A percentile compares a stretch with the other conserved stretches of the same genome.
phyloP scores from a whole-genome alignment of 805 yeast species.

The Yarrowia sp. region DNA sequence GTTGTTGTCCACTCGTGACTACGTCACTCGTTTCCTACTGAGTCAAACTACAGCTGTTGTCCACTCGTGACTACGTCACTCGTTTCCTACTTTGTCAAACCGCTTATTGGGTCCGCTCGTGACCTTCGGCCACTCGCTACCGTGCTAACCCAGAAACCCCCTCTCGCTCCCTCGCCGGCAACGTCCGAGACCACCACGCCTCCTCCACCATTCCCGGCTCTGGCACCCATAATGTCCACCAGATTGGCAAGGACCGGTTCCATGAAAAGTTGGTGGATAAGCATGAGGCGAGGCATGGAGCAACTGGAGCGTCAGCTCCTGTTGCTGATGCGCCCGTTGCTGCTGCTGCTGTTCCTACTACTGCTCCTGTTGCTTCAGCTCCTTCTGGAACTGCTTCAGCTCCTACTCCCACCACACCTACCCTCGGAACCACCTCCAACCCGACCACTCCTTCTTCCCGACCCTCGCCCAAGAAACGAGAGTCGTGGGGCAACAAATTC shows the following conservation, averaged over 20 bases:
- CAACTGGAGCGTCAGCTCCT: not conserved
- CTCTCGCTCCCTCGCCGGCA: conserved; percentile 2
- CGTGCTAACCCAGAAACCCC: not conserved
- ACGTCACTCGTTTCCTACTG: too few relatives aligned
- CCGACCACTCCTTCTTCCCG: not conserved
- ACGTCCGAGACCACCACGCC: conserved; percentile 5
- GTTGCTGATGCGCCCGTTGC: not conserved
- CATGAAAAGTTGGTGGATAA: not conserved
- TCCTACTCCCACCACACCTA: not conserved
- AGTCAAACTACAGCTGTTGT: too few relatives aligned
- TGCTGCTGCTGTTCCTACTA: not conserved
- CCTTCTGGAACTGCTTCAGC: not conserved
- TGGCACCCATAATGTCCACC: not conserved
- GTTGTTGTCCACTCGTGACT: too few relatives aligned
- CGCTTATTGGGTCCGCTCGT: too few relatives aligned
- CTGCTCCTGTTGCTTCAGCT: not conserved
- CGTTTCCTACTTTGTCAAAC: too few relatives aligned
- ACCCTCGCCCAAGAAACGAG: conserved; percentile 2
- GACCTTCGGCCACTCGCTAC: too few relatives aligned
- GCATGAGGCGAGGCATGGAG: not conserved
- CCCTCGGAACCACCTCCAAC: not conserved
- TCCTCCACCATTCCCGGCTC: not conserved
- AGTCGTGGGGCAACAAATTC: conserved; percentile 19
- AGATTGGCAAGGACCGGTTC: conserved; percentile 23
- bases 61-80: too few relatives aligned